A percentile compares a stretch with the other conserved stretches of the same genome.
These are phyloP conservation scores for Gomphus sp. DNA, from an alignment of 1,284 basidiomycete species.

Conservation along the genomic window DNA sequence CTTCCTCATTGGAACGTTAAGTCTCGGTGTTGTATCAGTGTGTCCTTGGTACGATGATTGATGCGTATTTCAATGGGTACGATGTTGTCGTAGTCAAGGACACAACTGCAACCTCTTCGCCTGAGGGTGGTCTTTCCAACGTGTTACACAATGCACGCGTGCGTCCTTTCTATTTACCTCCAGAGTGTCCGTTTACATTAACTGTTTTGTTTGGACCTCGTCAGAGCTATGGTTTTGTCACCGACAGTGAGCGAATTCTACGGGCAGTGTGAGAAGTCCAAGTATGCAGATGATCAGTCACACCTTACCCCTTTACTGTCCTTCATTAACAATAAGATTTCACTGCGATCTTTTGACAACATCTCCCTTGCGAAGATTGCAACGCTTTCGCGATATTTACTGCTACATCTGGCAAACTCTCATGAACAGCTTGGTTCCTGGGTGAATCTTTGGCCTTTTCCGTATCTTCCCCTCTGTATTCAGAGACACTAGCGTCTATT, in stretches of 20 bases:
- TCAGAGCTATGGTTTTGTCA: constrained; percentile 54
- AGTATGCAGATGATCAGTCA: neutral
- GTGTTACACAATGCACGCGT: constrained; percentile 51
- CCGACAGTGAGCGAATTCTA: constrained; percentile 36
- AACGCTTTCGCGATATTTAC: too few species aligned
- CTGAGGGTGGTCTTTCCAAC: constrained; percentile 48
- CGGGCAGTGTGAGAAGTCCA: constrained; percentile 11
- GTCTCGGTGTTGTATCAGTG: constrained; percentile 30
- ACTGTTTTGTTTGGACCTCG: constrained; percentile 1
- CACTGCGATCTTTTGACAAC: too few species aligned
- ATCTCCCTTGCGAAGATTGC: too few species aligned
- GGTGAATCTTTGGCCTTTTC: too few species aligned
- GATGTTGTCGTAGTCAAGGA: constrained; percentile 51
- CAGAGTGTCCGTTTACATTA: neutral
- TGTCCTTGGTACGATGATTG: constrained; percentile 54
- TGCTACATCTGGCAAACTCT: too few species aligned
- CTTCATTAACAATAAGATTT: too few species aligned
- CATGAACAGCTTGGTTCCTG: too few species aligned
- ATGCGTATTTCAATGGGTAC: constrained; percentile 56
- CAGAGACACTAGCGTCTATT: too few species aligned
- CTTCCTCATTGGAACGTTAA: neutral
- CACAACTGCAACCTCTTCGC: constrained; percentile 52
- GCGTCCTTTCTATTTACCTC: constrained; percentile 17
- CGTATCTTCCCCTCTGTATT: too few species aligned
- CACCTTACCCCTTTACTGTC: neutral